Evolutionary conservation across 1,284 basidiomycete species (phyloP), one percentile per base, ranked within the genome.

Genomic region (Phenoliferia sp.): DNA sequence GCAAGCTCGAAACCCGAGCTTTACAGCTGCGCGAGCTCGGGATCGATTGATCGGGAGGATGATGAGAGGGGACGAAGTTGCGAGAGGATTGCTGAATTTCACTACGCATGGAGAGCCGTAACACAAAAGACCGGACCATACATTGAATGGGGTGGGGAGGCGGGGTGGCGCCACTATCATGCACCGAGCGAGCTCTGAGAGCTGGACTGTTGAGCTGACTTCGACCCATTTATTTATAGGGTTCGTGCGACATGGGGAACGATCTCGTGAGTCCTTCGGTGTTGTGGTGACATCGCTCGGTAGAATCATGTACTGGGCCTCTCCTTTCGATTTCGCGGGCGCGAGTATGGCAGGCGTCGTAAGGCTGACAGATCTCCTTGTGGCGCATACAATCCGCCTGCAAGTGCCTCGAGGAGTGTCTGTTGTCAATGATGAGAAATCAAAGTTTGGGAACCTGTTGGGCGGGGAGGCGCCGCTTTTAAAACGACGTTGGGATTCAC

Each of bases 201-300:
- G 39, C 39, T 44, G 39, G 12, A 44, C 12, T 44, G 22, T 44
- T 17, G 26, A 55, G 54, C 54, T 55, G 54, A 55, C 54, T 28
- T 17, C 22, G 19, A 10, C 12, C 26, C 2, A 17, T 55, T 28
- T 22, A 4, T 29, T 12, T 22, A 28, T 31, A 55, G 54, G 54
- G 69, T 71, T 67, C 60, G 57, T 66, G 3, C 26, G 71, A 5
- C 71, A 73, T 31, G 71, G 71, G 2, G 71, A 73, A 31, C 52
- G 71, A 54, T 26, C 61, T 31, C 66, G 63, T 67, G 32, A 22
- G 63, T 62, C 22, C 22, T 44, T 44, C 39, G 39, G 12, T 12
- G 39, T 12, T 44, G 39, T 44, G 39, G 39, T 44, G 60, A 48
- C 10, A 32, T 2, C 29, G 57, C 26, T 57, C 29, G 59, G 7